phyloP scores from a whole-genome alignment of 1,139 yeast species.

The Torulaspora pretoriensis region DNA sequence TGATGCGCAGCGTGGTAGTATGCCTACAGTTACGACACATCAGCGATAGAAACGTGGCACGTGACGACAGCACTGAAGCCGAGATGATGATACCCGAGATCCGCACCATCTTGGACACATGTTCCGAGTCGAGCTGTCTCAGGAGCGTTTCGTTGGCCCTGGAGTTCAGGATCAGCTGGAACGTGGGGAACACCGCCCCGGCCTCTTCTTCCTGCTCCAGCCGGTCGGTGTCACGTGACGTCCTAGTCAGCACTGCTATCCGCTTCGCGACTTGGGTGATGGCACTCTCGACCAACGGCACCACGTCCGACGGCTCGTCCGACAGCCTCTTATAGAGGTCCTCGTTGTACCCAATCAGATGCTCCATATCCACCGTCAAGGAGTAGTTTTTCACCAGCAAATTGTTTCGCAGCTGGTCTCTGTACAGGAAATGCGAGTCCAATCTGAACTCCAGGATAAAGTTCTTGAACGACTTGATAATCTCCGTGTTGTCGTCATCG shows the following conservation, averaged over 20 bases:
- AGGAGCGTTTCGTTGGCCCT: conserved; percentile 70
- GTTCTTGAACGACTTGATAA: conserved; percentile 72
- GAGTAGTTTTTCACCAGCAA: conserved; percentile 71
- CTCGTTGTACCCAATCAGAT: conserved; percentile 82
- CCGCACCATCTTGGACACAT: conserved; percentile 83
- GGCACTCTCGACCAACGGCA: conserved; percentile 85
- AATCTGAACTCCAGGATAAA: conserved; percentile 84
- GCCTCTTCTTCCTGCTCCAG: conserved; percentile 41
- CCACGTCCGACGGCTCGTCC: conserved; percentile 85
- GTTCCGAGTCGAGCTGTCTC: conserved; percentile 80
- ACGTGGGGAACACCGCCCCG: conserved; percentile 62
- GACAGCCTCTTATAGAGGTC: conserved; percentile 77
- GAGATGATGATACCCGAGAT: conserved; percentile 92
- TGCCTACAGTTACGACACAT: conserved; percentile 89
- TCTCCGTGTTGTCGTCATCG: conserved; percentile 66
- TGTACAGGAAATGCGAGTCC: conserved; percentile 75
- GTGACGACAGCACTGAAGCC: conserved; percentile 82
- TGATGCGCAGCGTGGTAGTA: conserved; percentile 62
- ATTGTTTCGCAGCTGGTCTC: conserved; percentile 90
- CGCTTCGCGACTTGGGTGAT: conserved; percentile 87
- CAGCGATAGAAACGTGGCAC: conserved; percentile 79
- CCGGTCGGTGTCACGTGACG: conserved; percentile 29
- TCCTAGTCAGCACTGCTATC: conserved; percentile 55
- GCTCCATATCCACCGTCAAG: conserved; percentile 75
- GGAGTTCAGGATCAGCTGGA: conserved; percentile 77